Evolutionary conservation across 108 stramenopile species (phyloP).

Genomic region (Mayamaea pseudoterrestris): DNA sequence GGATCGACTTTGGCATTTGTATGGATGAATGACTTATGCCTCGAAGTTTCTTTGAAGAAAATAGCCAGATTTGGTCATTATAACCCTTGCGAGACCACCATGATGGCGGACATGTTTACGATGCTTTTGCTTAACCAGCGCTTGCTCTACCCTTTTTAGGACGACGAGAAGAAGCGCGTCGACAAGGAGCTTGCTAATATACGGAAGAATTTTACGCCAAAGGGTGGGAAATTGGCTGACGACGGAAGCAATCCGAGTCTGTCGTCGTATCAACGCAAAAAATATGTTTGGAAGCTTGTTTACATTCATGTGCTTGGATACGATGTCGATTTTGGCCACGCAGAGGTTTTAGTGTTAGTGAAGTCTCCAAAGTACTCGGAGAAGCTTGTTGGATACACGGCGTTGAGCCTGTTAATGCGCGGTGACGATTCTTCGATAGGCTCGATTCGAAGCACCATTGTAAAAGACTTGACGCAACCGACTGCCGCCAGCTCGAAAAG

Average conservation of each 20-base stretch:
- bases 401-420: slow-evolving; percentile 80
- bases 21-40: neutral
- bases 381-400: slow-evolving; percentile 94
- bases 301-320: slow-evolving; percentile 98
- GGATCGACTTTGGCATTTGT: neutral
- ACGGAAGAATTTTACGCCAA: slow-evolving; percentile 92
- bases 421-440: slow-evolving; percentile 83
- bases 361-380: slow-evolving; percentile 81
- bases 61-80: neutral
- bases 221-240: slow-evolving; percentile 46
- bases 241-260: slow-evolving; percentile 69
- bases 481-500: slow-evolving; percentile 36
- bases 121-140: neutral
- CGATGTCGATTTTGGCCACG: slow-evolving; percentile 98
- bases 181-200: slow-evolving; percentile 98
- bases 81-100: neutral
- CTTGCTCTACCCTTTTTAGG: slow-evolving; percentile 19
- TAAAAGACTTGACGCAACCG: slow-evolving; percentile 60
- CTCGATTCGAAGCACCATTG: slow-evolving; percentile 80
- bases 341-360: slow-evolving; percentile 87
- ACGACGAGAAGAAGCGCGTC: slow-evolving; percentile 84
- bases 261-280: slow-evolving; percentile 87
- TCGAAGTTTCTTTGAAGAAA: neutral
- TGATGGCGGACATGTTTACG: neutral
- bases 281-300: slow-evolving; percentile 99